Conservation (phyloP, 2,329 filamentous ascomycete genomes). For the Pestalotiopsis sp. region DNA sequence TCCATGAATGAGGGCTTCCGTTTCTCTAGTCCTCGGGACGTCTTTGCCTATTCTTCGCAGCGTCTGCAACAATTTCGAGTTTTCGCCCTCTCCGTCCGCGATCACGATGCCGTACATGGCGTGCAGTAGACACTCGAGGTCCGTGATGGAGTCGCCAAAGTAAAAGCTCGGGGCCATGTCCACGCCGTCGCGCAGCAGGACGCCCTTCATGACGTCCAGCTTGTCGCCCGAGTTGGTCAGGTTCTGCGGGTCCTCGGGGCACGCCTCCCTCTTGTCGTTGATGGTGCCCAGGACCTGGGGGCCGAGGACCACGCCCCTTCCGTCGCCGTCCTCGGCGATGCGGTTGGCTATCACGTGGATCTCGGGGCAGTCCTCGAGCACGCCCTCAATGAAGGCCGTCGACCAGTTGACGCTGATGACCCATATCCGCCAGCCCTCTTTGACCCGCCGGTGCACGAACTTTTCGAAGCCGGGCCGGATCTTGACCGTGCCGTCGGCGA, state of each 20-base stretch:
- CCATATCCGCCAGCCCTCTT: conserved; percentile 37
- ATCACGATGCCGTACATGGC: conserved; percentile 46
- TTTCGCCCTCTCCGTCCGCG: conserved; percentile 35
- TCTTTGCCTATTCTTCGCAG: conserved; percentile 31
- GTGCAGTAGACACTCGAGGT: conserved; percentile 52
- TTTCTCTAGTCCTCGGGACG: conserved; percentile 27
- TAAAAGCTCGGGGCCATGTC: conserved; percentile 40
- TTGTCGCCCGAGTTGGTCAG: conserved; percentile 48
- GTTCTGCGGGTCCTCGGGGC: conserved; percentile 22
- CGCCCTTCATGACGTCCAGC: conserved; percentile 37
- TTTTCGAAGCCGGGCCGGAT: conserved; percentile 41
- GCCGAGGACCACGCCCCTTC: conserved; percentile 37
- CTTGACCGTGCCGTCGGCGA: conserved; percentile 30
- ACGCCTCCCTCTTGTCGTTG: conserved; percentile 3
- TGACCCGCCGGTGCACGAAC: conserved; percentile 21
- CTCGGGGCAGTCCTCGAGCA: conserved; percentile 29
- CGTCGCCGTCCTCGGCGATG: conserved; percentile 30
- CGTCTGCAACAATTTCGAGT: conserved; percentile 26
- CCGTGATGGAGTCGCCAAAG: conserved; percentile 58
- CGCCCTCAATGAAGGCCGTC: conserved; percentile 45
- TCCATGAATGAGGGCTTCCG: conserved; percentile 19
- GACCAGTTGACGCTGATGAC: conserved; percentile 56
- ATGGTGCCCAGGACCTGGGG: conserved; percentile 29
- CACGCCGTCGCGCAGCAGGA: conserved; percentile 23
- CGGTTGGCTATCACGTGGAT: conserved; percentile 46